Conservation (phyloP, 2,329 filamentous ascomycete species). For the Hypocrella siamensis region DNA sequence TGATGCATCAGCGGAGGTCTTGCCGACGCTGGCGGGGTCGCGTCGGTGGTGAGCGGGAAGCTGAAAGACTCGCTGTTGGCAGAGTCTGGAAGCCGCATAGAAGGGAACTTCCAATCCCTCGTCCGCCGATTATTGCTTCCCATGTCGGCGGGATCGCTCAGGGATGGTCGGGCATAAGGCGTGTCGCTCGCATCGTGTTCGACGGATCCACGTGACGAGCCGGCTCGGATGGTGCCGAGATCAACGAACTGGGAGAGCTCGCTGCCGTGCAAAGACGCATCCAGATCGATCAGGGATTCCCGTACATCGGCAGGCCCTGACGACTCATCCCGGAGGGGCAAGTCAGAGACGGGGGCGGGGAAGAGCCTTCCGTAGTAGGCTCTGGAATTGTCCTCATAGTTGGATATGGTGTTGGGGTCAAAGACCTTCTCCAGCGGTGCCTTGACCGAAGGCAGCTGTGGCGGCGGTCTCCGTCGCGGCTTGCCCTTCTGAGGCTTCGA, state of each 20-base stretch:
- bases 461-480: conserved; percentile 38
- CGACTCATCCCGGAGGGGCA: conserved; percentile 43
- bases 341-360: conserved; percentile 30
- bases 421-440: conserved; percentile 49
- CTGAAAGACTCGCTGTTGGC: conserved; percentile 36
- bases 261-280: conserved; percentile 39
- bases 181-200: conserved; percentile 32
- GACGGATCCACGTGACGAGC: conserved; percentile 27
- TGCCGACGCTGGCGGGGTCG: conserved; percentile 10
- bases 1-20: conserved; percentile 33
- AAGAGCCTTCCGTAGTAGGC: conserved; percentile 39
- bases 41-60: conserved; percentile 27
- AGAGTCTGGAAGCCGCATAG: conserved; percentile 33
- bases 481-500: conserved; percentile 37
- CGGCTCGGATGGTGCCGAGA: conserved; percentile 43
- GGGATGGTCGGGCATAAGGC: conserved; percentile 30
- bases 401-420: conserved; percentile 48
- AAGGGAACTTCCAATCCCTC: conserved; percentile 43
- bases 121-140: conserved; percentile 33
- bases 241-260: conserved; percentile 43
- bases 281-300: conserved; percentile 50
- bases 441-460: conserved; percentile 39
- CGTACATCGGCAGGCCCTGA: conserved; percentile 31
- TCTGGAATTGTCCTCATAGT: conserved; percentile 47
- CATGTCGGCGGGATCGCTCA: conserved; percentile 41